Base-by-base conservation (phyloP, 2,329 filamentous ascomycete species). In the Pestalotiopsis sp. region DNA sequence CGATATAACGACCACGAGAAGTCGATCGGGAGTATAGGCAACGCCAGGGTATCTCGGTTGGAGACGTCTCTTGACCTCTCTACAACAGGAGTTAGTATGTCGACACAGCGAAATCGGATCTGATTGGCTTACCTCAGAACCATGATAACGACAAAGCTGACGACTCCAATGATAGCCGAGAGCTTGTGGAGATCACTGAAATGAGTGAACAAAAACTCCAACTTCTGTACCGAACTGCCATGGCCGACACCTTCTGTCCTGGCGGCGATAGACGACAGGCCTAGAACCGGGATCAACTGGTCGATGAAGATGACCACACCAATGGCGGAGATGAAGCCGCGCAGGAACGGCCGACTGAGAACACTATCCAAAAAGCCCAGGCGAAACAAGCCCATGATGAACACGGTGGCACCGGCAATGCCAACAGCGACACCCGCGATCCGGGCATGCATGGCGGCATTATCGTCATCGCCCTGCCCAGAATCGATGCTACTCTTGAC, bases 271-370 rank as follows among this genome's bases (percentile, higher is more conserved):
- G 85, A 81, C 48, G 85, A 86, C 24, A 99, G 85, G 0, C 96
- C 96, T 74, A 97, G 86, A 79, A 98, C 94, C 0, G 95, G 94
- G 65, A 98, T 92, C 58, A 97, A 83, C 80, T 99, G 96, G 78
- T 98, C 96, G 44, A 98, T 93, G 52, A 97, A 89, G 76, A 99
- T 98, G 71, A 98, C 94, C 67, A 98, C 93, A 62, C 96, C 96
- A 77, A 99, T 97, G 64, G 96, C 96, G 67, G 93, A 97, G 80
- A 99, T 98, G 81, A 99, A 99, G 0, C 96, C 96, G 68, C 96
- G 87, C 67, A 98, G 81, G 74, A 99, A 98, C 0, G 96, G 96
- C 40, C 94, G 88, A 73, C 94, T 98, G 44, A 99, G 85, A 11
- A 99, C 94, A 75, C 94, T 97, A 77, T 99, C 96, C 69, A 99